Base-by-base conservation (phyloP, 441 rosid species). In the Rhodomyrtus psidioides region DNA sequence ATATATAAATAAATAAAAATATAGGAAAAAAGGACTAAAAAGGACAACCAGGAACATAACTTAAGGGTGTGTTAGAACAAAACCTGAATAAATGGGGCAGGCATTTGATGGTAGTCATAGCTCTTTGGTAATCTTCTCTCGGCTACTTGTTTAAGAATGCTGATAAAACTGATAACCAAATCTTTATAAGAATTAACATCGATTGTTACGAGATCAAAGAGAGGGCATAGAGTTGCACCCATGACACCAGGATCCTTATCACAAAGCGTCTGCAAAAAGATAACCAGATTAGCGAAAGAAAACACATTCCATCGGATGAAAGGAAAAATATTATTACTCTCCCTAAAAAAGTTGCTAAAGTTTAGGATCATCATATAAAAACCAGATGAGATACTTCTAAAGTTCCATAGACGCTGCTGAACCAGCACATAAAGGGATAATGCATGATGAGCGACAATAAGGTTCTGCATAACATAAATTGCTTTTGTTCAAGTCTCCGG, bases 21-120 rank as follows among this genome's bases (percentile, higher is more conserved):
- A n/a, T n/a, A n/a, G n/a, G n/a, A n/a, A n/a, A n/a, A n/a, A n/a
- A n/a, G n/a, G n/a, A n/a, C n/a, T n/a, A n/a, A n/a, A n/a, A n/a
- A n/a, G n/a, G n/a, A n/a, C n/a, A n/a, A n/a, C n/a, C n/a, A n/a
- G n/a, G n/a, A n/a, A n/a, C n/a, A n/a, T 30, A 44, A 60, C 59
- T n/a, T 21, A 59, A 49, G 44, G 5, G 53, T 0, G 28, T 83
- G 34, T 56, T 34, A n/a, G 42, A 12, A 57, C 23, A 24, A 87
- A 87, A 97, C 99, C 99, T 95, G 99, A 87, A 97, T 94, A 91
- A 96, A 97, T 14, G 99, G 99, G 88, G 99, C 99, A 27, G 99
- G 98, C 95, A 96, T 93, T 88, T 92, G 95, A 91, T 97, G 99
- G 88, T 96, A 97, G 89, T 96, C 99, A 55, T 94, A 97, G 89